A percentile compares a stretch with the other conserved stretches of the same genome.
phyloP scores from a whole-genome alignment of 305 asterid genomes.

The Fraxinus sp. region DNA sequence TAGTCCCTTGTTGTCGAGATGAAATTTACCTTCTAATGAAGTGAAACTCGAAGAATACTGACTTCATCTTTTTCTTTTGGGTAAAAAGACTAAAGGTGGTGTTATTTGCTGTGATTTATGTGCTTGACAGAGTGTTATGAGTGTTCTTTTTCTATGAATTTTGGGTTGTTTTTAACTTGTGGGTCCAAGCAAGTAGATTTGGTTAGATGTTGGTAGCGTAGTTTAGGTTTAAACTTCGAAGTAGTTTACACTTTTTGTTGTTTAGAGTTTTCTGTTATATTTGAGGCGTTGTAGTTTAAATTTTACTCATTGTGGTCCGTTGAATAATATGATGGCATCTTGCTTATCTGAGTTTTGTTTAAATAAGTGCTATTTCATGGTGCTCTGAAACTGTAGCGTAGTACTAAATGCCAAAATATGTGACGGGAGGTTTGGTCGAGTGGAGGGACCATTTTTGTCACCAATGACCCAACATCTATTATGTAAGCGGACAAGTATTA shows the following conservation, averaged over 20 bases:
- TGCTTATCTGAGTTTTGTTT: background rate
- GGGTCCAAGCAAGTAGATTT: constrained; percentile 28
- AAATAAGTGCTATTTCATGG: constrained; percentile 10
- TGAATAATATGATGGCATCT: background rate
- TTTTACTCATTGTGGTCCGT: background rate
- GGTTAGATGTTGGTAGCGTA: background rate
- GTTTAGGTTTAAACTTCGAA: background rate
- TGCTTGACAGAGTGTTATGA: constrained; percentile 23
- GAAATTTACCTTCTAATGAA: background rate
- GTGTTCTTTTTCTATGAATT: background rate
- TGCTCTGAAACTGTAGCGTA: constrained; percentile 20
- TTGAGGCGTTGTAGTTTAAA: background rate
- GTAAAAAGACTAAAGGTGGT: constrained; percentile 20
- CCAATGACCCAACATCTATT: constrained; percentile 14
- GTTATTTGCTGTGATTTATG: constrained; percentile 29
- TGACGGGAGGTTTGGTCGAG: background rate
- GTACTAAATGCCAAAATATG: background rate
- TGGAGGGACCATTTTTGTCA: constrained; percentile 30
- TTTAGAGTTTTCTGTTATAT: background rate
- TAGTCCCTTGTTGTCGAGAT: background rate
- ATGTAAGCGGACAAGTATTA: constrained; percentile 14
- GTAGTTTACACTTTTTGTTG: background rate
- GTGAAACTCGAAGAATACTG: background rate
- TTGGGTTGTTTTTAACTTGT: constrained; percentile 7
- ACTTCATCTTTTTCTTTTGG: constrained; percentile 18